Evolutionary conservation across 1,139 yeast genomes (phyloP).

Genomic region (Nakaseomyces glabratus): DNA sequence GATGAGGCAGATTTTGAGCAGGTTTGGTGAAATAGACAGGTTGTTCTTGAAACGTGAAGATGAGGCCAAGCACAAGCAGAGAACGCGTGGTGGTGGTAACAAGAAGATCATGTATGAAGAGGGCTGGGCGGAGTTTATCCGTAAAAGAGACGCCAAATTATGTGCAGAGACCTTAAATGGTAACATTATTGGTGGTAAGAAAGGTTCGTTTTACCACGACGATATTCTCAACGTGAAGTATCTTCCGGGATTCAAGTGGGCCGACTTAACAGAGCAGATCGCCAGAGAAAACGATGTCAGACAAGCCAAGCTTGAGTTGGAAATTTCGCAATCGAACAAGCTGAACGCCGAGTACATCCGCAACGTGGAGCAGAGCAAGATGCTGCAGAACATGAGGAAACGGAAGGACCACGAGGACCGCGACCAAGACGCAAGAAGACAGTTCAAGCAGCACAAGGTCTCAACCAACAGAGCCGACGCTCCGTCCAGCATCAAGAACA

Average conservation of each 20-base stretch:
- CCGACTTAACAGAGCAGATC: conserved; percentile 86
- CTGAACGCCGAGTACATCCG: conserved; percentile 74
- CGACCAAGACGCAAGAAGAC: conserved; percentile 38
- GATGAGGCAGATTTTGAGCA: conserved; percentile 64
- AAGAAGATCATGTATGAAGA: conserved; percentile 81
- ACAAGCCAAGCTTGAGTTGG: conserved; percentile 79
- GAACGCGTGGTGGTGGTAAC: conserved; percentile 90
- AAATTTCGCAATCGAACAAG: conserved; percentile 79
- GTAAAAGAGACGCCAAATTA: conserved; percentile 78
- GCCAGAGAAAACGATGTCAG: conserved; percentile 84
- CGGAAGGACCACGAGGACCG: conserved; percentile 25
- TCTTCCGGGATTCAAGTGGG: conserved; percentile 89
- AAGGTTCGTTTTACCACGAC: conserved; percentile 87
- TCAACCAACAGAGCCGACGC: conserved; percentile 61
- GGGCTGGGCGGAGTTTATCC: conserved; percentile 93
- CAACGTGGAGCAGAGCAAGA: conserved; percentile 81
- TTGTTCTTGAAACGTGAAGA: conserved; percentile 84
- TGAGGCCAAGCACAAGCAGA: conserved; percentile 47
- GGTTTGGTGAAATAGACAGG: conserved; percentile 83
- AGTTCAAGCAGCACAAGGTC: conserved; percentile 55
- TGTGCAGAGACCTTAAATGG: conserved; percentile 85
- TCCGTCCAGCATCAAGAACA: conserved; percentile 36
- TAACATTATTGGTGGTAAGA: conserved; percentile 82
- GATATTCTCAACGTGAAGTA: conserved; percentile 88
- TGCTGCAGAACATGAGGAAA: conserved; percentile 57